Conservation (phyloP, 306 rosid species). For the Psophocarpus tetragonolobus region DNA sequence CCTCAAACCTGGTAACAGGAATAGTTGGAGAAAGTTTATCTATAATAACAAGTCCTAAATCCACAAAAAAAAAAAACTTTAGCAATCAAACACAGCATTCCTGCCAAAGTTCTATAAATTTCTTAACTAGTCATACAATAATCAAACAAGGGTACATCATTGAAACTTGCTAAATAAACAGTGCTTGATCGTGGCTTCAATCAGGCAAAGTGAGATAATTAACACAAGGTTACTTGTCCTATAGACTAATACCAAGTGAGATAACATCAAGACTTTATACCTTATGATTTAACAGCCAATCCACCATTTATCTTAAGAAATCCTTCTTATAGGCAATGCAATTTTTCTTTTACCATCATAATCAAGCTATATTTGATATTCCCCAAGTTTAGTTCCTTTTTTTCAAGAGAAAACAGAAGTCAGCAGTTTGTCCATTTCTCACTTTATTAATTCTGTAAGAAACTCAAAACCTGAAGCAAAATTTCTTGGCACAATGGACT, state of each 20-base stretch:
- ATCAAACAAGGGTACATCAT: neutral
- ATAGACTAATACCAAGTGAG: neutral
- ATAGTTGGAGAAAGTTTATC: constrained; percentile 10
- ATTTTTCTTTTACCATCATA: neutral
- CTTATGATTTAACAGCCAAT: neutral
- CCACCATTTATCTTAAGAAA: neutral
- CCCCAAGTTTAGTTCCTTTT: neutral
- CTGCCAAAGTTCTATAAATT: neutral
- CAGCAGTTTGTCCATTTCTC: neutral
- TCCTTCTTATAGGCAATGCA: neutral
- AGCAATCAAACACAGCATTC: constrained; percentile 4
- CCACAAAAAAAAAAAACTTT: neutral
- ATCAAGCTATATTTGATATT: neutral
- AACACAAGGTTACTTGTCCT: neutral
- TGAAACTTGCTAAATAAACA: neutral
- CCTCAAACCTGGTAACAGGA: neutral
- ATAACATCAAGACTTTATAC: neutral
- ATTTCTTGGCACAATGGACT: neutral
- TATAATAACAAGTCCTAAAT: neutral
- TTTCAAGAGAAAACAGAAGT: neutral
- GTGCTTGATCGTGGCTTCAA: neutral
- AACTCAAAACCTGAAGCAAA: neutral
- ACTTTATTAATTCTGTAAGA: neutral
- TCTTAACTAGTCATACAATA: neutral
- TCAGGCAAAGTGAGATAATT: neutral